phyloP scores from a whole-genome alignment of 2,329 filamentous ascomycete species.

The Thyridium curvatum region DNA sequence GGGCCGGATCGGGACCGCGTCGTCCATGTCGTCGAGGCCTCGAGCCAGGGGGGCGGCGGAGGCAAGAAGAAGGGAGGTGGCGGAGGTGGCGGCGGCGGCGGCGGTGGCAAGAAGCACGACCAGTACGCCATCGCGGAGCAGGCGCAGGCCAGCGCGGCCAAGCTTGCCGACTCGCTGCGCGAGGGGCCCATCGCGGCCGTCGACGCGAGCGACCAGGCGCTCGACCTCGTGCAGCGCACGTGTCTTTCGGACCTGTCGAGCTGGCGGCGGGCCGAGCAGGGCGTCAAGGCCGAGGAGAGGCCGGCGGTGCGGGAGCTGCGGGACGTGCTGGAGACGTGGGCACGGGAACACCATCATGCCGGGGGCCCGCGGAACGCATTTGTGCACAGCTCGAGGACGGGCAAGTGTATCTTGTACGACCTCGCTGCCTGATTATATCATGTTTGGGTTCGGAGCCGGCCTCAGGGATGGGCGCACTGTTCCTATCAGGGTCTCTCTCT shows the following conservation, averaged over 20 bases:
- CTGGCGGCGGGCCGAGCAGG: conserved; percentile 78
- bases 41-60: conserved; percentile 13
- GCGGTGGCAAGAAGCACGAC: conserved; percentile 71
- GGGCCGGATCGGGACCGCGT: no score
- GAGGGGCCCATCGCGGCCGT: conserved; percentile 80
- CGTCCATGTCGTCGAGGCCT: background rate
- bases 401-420: conserved; percentile 81
- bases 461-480: no score
- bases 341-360: conserved; percentile 45
- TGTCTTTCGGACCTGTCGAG: conserved; percentile 72
- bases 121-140: conserved; percentile 81
- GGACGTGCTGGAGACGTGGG: conserved; percentile 64
- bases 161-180: conserved; percentile 63
- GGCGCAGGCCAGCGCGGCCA: conserved; percentile 52
- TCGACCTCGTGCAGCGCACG: conserved; percentile 70
- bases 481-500: no score
- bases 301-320: conserved; percentile 81
- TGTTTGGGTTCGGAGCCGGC: no score
- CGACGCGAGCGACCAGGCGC: conserved; percentile 77
- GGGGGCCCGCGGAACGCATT: conserved; percentile 65
- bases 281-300: conserved; percentile 67
- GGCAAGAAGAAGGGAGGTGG: conserved; percentile 9
- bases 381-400: conserved; percentile 86
- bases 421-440: conserved; percentile 47
- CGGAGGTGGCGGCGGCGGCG: conserved; percentile 14